These are phyloP conservation scores for Ziziphus jujuba DNA, from an alignment of 306 rosid species.

Conservation along the genomic window DNA sequence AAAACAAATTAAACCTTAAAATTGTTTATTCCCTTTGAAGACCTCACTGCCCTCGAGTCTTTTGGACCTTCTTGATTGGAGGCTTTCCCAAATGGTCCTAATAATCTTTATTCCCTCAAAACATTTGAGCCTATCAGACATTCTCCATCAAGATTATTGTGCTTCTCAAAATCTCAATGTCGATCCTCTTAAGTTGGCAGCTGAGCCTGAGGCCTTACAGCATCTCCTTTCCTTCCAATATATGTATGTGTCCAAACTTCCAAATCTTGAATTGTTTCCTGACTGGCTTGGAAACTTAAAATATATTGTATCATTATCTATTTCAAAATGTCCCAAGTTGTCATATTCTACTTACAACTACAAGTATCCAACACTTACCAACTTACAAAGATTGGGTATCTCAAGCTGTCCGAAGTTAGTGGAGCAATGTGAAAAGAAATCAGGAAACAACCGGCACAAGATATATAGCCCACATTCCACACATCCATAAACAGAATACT, in stretches of 20 bases:
- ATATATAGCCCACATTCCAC: no score
- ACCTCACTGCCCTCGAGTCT: not conserved
- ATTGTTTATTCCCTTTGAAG: not conserved
- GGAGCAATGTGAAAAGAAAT: slow-evolving; percentile 6
- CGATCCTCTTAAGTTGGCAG: no score
- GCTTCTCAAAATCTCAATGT: no score
- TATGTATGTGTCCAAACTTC: no score
- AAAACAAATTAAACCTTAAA: not conserved
- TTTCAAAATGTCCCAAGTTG: not conserved
- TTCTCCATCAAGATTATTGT: not conserved
- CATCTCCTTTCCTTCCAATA: no score
- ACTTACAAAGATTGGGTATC: not conserved
- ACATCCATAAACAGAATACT: no score
- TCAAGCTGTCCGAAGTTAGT: not conserved
- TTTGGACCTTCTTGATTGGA: not conserved
- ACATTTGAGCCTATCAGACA: not conserved
- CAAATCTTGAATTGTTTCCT: no score
- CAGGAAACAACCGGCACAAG: slow-evolving; percentile 12
- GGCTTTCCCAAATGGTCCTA: slow-evolving; percentile 3
- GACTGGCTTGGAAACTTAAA: slow-evolving; percentile 14
- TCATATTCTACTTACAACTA: not conserved
- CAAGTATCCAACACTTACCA: slow-evolving; percentile 2
- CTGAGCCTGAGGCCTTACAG: no score
- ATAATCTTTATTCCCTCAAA: slow-evolving; percentile 1
- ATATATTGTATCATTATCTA: not conserved